phyloP scores from a whole-genome alignment of 148 eudicot species.

The Rhododendron ferrugineum region DNA sequence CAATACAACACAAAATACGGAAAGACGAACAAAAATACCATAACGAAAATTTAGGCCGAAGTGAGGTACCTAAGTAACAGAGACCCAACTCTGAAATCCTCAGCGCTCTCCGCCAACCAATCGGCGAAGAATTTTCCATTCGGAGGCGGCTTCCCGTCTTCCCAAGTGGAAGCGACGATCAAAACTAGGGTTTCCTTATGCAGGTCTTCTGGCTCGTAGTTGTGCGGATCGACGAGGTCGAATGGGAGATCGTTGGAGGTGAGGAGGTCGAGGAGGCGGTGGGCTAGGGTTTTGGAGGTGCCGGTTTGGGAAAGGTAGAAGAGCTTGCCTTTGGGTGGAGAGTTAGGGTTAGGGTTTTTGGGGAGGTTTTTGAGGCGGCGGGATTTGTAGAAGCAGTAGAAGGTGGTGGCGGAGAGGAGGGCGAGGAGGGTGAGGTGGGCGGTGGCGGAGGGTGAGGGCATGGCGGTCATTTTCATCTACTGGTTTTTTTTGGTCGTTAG shows the following conservation, averaged over 20 bases:
- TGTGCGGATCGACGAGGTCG: conserved; percentile 58
- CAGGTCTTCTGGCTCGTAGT: conserved; percentile 87
- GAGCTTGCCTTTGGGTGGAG: conserved; percentile 46
- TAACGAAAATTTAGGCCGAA: not conserved
- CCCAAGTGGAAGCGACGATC: conserved; percentile 80
- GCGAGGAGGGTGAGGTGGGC: conserved; percentile 66
- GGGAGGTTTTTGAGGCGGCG: conserved; percentile 42
- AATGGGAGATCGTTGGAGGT: conserved; percentile 31
- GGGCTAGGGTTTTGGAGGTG: conserved; percentile 80
- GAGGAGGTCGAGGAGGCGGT: conserved; percentile 50
- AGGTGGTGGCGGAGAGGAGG: conserved; percentile 72
- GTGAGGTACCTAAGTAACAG: conserved; percentile 31
- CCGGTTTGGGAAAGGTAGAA: conserved; percentile 65
- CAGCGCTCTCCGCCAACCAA: conserved; percentile 80
- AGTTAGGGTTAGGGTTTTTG: conserved; percentile 12
- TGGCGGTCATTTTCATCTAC: not conserved
- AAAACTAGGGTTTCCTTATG: conserved; percentile 53
- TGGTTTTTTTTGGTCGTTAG: not conserved
- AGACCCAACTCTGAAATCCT: conserved; percentile 81
- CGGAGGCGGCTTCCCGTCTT: conserved; percentile 63
- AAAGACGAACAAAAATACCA: not conserved
- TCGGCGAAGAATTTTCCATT: conserved; percentile 58
- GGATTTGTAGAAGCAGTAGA: conserved; percentile 76
- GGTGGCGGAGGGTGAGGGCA: conserved; percentile 36
- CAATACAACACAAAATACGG: not conserved